phyloP scores from a whole-genome alignment of 257 asterid genomes.

The Solanum arcanum region DNA sequence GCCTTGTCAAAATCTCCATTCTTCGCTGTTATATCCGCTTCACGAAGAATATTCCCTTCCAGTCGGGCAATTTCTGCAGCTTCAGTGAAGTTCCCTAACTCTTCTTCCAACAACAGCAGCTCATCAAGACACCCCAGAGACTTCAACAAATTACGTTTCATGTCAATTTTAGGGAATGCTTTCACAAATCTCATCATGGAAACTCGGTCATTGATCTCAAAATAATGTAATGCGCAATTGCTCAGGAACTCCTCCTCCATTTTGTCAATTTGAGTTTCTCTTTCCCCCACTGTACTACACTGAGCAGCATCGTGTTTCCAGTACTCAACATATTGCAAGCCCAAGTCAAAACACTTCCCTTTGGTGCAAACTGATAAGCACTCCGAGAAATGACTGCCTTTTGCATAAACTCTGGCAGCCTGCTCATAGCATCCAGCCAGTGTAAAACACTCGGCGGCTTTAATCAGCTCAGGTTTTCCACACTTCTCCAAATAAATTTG shows the following conservation, averaged over 20 bases:
- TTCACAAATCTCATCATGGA: constrained; percentile 39
- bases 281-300: neutral
- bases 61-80: constrained; percentile 40
- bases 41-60: constrained; percentile 26
- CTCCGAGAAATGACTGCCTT: constrained; percentile 28
- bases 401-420: constrained; percentile 38
- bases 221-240: constrained; percentile 25
- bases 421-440: constrained; percentile 28
- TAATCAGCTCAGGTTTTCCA: constrained; percentile 20
- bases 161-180: constrained; percentile 28
- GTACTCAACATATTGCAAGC: constrained; percentile 31
- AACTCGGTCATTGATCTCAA: constrained; percentile 11
- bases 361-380: constrained; percentile 38
- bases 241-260: constrained; percentile 34
- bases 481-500: constrained; percentile 39
- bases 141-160: constrained; percentile 35
- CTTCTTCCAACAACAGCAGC: constrained; percentile 39
- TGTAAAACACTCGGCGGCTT: constrained; percentile 57
- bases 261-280: constrained; percentile 11
- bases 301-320: constrained; percentile 34
- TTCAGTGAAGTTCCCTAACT: constrained; percentile 35
- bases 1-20: constrained; percentile 17
- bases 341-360: constrained; percentile 33
- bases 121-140: constrained; percentile 30
- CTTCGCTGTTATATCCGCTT: constrained; percentile 28